phyloP scores from a whole-genome alignment of 768 basidiomycete species.

The Kwoniella dejecticola region DNA sequence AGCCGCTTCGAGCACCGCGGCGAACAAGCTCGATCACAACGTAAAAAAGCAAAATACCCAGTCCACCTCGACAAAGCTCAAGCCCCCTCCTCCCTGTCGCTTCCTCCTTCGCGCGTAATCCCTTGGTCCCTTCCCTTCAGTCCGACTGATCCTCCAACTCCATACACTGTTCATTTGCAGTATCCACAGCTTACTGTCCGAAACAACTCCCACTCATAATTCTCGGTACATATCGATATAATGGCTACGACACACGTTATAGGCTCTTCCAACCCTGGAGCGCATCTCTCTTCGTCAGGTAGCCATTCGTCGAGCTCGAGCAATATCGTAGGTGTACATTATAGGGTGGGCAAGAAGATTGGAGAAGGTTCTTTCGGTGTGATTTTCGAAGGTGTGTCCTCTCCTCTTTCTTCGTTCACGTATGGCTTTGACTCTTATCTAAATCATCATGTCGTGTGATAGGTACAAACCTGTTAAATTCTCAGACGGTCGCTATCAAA shows the following conservation, averaged over 20 bases:
- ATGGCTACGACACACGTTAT: constrained; percentile 55
- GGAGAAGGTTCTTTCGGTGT: constrained; percentile 96
- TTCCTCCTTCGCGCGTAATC: background rate
- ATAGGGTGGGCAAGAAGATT: constrained; percentile 97
- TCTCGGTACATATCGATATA: background rate
- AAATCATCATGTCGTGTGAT: constrained; percentile 10
- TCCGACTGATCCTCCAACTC: background rate
- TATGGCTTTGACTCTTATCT: constrained; percentile 61
- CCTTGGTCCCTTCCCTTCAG: background rate
- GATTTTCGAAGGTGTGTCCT: constrained; percentile 80
- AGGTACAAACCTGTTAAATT: constrained; percentile 98
- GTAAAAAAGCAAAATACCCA: too few relatives aligned
- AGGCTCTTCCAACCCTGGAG: constrained; percentile 48
- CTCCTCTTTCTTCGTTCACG: constrained; percentile 65
- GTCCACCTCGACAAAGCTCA: constrained; percentile 7
- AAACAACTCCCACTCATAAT: background rate
- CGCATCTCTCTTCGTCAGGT: constrained; percentile 40
- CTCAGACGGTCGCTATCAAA: constrained; percentile 98
- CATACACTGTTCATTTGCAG: background rate
- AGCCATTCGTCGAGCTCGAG: constrained; percentile 51
- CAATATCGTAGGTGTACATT: constrained; percentile 86
- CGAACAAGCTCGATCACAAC: too few relatives aligned
- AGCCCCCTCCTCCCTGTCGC: constrained; percentile 24
- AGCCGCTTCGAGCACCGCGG: too few relatives aligned
- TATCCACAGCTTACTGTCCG: background rate